Conservation (phyloP, 2,329 filamentous ascomycete genomes). For the Xylariaceae sp. region DNA sequence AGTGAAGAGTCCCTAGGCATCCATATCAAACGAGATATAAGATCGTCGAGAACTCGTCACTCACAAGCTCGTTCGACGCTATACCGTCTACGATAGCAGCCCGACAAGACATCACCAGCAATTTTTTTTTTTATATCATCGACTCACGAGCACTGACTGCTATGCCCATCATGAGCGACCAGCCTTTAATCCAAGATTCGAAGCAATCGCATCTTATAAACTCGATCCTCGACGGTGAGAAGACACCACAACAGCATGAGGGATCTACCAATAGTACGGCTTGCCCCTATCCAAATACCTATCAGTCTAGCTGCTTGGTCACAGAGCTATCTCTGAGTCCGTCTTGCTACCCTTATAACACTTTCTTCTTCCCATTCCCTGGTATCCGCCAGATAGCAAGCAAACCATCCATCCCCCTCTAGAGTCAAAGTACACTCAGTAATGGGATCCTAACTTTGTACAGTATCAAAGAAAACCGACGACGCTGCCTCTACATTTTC, state of each 20-base stretch:
- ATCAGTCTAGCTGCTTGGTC: too few species aligned
- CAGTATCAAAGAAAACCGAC: not conserved
- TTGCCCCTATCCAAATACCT: too few species aligned
- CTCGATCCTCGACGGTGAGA: not conserved
- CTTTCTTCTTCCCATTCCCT: too few species aligned
- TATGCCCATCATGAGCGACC: not conserved
- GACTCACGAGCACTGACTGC: not conserved
- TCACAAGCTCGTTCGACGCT: too few species aligned
- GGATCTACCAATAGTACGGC: not conserved
- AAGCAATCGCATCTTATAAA: not conserved
- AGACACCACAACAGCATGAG: not conserved
- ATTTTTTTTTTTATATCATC: not conserved
- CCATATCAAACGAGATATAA: too few species aligned
- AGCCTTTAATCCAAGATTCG: not conserved
- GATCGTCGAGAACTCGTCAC: too few species aligned
- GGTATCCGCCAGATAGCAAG: too few species aligned
- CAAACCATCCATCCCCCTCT: not conserved
- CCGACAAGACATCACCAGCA: too few species aligned
- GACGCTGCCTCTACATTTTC: slow-evolving; percentile 31
- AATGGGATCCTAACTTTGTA: not conserved
- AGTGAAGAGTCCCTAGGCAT: too few species aligned
- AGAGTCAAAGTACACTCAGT: not conserved
- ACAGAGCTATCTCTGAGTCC: too few species aligned
- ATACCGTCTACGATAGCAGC: too few species aligned
- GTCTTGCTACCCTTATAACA: too few species aligned